Base-by-base conservation (phyloP, 352 stramenopile genomes). In the Globisporangium carolinianum region DNA sequence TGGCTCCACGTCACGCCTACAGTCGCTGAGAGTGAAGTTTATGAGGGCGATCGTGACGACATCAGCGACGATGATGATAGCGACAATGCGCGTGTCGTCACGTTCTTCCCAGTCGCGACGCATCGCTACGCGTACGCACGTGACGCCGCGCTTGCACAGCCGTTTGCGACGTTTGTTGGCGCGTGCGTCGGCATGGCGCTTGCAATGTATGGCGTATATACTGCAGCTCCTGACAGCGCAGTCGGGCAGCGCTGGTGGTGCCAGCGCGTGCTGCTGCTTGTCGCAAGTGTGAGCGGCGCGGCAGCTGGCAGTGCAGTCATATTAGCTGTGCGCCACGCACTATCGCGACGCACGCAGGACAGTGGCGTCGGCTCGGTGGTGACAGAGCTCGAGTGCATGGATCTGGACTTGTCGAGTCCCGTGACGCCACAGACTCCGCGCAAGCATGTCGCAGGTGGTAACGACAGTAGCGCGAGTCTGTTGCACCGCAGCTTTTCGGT, bases 1-100 rank as follows among this genome's bases (percentile, higher is more conserved):
- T 84, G 66, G 70, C 47, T 87, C 41, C 76, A 87, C 52, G 41
- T 65, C 45, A 86, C 76, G 35, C 53, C 75, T 17, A 38, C 55
- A 15, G 49, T 47, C 18, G 53, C 4, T 4, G n/a, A 36, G 7
- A n/a, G 0, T 2, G 38, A 47, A 5, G 37, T 38, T 6, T 18
- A 73, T 7, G 71, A 72, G 10, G 63, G 75, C 35, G 64, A 71
- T 54, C 75, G 72, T 4, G 71, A 17, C 15, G 17, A 49, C 7
- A 10, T 71, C 7, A 65, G 68, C 12, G 65, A 79, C 37, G 79
- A 74, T 4, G 72, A 79, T 36, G 60, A 65, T 11, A 59, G 78
- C 15, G 60, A 72, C 56, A 48, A 53, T 3, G 65, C 62, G n/a
- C 75, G 65, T 24, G 51, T 73, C 43, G 61, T 79, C 47, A 66